These are phyloP conservation scores for Parsonsia alboflavescens DNA, from an alignment of 257 asterid genomes.

Conservation along the genomic window DNA sequence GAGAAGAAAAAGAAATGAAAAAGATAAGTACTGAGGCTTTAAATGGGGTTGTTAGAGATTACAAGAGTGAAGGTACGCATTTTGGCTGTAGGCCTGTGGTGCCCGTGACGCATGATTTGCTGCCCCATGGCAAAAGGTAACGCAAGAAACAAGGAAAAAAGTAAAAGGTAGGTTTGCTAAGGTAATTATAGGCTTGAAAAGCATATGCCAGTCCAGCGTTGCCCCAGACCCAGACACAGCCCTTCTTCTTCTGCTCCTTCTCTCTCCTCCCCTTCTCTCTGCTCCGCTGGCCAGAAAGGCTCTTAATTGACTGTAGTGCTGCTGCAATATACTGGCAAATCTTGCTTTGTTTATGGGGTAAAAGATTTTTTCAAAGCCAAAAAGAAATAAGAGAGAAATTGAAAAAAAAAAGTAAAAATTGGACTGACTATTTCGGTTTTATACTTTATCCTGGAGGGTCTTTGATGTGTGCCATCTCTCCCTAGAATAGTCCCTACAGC, in stretches of 20 bases:
- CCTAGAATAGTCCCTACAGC: constrained; percentile 24
- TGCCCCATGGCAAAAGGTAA: constrained; percentile 33
- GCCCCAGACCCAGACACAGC: constrained; percentile 4
- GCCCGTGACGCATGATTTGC: constrained; percentile 33
- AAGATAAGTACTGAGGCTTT: constrained; percentile 23
- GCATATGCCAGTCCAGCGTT: constrained; percentile 33
- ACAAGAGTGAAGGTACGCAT: constrained; percentile 10
- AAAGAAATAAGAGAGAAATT: constrained; percentile 15
- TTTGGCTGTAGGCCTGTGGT: constrained; percentile 27
- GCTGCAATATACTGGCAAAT: neutral
- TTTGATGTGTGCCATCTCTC: constrained; percentile 10
- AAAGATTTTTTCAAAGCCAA: constrained; percentile 14
- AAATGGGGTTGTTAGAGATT: constrained; percentile 25
- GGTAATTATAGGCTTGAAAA: constrained; percentile 53
- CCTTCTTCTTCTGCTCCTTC: constrained; percentile 19
- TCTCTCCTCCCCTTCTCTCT: constrained; percentile 18
- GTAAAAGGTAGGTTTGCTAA: constrained; percentile 42
- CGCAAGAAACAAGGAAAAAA: constrained; percentile 44
- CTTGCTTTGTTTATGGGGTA: constrained; percentile 22
- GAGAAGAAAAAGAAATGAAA: neutral
- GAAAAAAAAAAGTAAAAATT: constrained; percentile 1
- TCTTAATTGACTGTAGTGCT: neutral
- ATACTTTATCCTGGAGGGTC: constrained; percentile 12
- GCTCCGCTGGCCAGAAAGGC: neutral
- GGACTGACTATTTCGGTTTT: constrained; percentile 4